Evolutionary conservation across 2,329 filamentous ascomycete species (phyloP).

Genomic region (Setomelanomma holmii): DNA sequence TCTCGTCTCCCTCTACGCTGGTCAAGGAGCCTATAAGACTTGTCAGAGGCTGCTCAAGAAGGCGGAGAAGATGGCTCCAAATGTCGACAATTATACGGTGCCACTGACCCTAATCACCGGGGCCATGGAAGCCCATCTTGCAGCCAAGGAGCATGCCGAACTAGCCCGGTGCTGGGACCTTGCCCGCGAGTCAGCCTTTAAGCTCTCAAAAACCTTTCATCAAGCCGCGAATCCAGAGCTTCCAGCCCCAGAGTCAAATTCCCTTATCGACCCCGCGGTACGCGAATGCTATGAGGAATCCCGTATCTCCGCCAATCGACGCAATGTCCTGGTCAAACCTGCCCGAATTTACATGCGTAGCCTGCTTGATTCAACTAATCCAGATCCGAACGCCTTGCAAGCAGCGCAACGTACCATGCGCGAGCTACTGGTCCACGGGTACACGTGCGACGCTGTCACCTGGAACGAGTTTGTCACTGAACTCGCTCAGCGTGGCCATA

Average conservation of each 20-base stretch:
- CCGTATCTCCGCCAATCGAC: constrained; percentile 45
- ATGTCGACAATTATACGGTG: constrained; percentile 20
- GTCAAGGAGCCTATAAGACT: constrained; percentile 53
- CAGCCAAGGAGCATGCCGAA: constrained; percentile 63
- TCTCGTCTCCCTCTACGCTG: constrained; percentile 63
- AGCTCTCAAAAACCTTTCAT: constrained; percentile 43
- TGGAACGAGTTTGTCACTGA: constrained; percentile 81
- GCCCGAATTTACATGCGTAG: constrained; percentile 62
- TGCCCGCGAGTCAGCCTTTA: constrained; percentile 62
- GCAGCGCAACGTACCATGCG: constrained; percentile 51
- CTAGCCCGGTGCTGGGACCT: constrained; percentile 73
- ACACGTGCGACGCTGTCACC: constrained; percentile 74
- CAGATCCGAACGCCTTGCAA: constrained; percentile 32
- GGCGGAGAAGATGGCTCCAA: constrained; percentile 22
- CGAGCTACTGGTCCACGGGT: constrained; percentile 70
- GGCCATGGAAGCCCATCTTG: constrained; percentile 71
- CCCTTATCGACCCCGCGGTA: constrained; percentile 30
- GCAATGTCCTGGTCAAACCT: constrained; percentile 58
- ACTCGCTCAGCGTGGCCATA: constrained; percentile 67
- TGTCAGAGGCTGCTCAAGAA: constrained; percentile 38
- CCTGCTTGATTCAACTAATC: constrained; percentile 60
- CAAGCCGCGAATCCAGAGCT: constrained; percentile 45
- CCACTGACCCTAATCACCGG: constrained; percentile 55
- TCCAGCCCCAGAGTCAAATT: constrained; percentile 14
- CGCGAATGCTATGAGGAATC: constrained; percentile 25